A percentile compares a stretch with the other conserved stretches of the same genome.
These are phyloP conservation scores for Bassia scoparia DNA, from an alignment of 148 eudicot species.

Conservation along the genomic window DNA sequence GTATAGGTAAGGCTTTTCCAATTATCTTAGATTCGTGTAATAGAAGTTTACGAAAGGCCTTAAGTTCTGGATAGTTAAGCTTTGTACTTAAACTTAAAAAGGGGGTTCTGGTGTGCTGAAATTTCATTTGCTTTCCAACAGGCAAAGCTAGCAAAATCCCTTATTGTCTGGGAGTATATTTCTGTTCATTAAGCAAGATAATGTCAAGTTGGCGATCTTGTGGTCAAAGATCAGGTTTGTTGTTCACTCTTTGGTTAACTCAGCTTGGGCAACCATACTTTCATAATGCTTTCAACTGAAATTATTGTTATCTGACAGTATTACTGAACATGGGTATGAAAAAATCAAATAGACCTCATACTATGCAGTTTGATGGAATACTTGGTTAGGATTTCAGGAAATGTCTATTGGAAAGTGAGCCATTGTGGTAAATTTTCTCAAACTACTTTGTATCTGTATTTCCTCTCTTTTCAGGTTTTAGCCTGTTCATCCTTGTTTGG, in stretches of 20 bases:
- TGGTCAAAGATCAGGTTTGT: slow-evolving; percentile 35
- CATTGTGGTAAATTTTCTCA: slow-evolving; percentile 45
- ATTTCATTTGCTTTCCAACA: slow-evolving; percentile 14
- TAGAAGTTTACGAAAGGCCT: background rate
- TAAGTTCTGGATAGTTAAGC: background rate
- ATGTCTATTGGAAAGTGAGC: slow-evolving; percentile 43
- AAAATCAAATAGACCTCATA: slow-evolving; percentile 43
- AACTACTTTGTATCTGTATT: background rate
- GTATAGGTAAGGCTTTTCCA: background rate
- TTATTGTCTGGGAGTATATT: slow-evolving; percentile 30
- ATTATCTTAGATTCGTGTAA: background rate
- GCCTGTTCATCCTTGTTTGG: background rate
- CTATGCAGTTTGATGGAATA: slow-evolving; percentile 56
- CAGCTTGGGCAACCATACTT: background rate
- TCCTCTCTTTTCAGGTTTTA: background rate
- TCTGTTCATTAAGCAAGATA: slow-evolving; percentile 36
- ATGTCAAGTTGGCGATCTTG: slow-evolving; percentile 30
- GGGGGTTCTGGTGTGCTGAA: background rate
- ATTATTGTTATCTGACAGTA: slow-evolving; percentile 24
- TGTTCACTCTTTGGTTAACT: background rate
- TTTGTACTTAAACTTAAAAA: background rate
- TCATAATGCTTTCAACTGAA: slow-evolving; percentile 8
- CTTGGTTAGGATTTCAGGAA: slow-evolving; percentile 67
- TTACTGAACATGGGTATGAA: slow-evolving; percentile 48
- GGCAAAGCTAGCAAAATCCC: slow-evolving; percentile 37